Conservation (phyloP, 2,329 filamentous ascomycete species). For the Aspergillus sp. region DNA sequence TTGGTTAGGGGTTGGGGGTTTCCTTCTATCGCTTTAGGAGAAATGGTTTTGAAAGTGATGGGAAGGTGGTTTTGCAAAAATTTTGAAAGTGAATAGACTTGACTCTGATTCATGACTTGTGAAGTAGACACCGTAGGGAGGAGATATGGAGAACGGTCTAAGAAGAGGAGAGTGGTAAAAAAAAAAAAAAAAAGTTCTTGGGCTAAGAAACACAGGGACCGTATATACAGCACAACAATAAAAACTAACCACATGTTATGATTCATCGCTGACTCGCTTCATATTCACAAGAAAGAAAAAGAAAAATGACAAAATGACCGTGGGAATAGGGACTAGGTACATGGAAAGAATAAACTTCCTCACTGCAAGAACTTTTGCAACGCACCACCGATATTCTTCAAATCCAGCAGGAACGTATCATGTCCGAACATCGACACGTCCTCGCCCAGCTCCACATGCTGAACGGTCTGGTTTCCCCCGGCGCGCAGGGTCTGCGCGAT, state of each 20-base stretch:
- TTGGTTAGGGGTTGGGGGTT: too few relatives aligned
- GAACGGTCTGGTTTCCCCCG: constrained; percentile 76
- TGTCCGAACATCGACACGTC: constrained; percentile 94
- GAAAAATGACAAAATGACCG: not conserved
- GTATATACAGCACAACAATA: not conserved
- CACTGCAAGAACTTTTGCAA: constrained; percentile 75
- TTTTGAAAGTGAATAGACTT: not conserved
- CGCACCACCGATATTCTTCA: constrained; percentile 86
- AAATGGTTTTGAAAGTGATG: too few relatives aligned
- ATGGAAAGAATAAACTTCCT: not conserved
- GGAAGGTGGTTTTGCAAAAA: too few relatives aligned
- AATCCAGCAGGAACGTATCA: constrained; percentile 90
- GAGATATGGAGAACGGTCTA: too few relatives aligned
- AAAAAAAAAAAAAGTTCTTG: too few relatives aligned
- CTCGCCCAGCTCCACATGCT: constrained; percentile 88
- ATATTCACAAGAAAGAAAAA: not conserved
- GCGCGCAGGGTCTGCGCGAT: constrained; percentile 79
- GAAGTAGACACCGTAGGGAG: too few relatives aligned
- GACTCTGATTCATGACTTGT: not conserved
- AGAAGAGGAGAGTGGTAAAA: not conserved
- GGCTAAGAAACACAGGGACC: not conserved
- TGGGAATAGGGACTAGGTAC: not conserved
- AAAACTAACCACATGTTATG: not conserved
- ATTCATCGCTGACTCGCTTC: not conserved
- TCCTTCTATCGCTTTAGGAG: too few relatives aligned